Evolutionary conservation across 2,329 filamentous ascomycete species (phyloP).

Genomic region (Exophiala spinifera): DNA sequence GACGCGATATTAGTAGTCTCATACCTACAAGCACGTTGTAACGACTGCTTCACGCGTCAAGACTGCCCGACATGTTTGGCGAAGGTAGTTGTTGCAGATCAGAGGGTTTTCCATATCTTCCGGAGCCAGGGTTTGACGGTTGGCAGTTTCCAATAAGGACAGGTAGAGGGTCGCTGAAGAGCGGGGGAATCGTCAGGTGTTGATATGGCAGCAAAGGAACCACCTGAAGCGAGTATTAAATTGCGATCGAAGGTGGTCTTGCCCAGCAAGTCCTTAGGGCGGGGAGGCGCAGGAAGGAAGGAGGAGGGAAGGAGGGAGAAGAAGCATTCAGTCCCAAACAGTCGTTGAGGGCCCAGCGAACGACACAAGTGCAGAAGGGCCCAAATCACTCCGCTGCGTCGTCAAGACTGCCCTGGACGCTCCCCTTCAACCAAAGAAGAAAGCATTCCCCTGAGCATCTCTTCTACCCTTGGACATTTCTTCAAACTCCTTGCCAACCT

Average conservation of each 20-base stretch:
- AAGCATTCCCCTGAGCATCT: conserved; percentile 85
- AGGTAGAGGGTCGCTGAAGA: too few relatives aligned
- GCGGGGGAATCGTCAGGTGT: too few relatives aligned
- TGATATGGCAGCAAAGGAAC: too few relatives aligned
- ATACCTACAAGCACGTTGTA: conserved; percentile 76
- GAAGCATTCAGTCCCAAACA: too few relatives aligned
- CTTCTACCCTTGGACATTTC: conserved; percentile 67
- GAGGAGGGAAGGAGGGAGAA: too few relatives aligned
- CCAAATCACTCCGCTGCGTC: background rate
- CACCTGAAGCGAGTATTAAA: too few relatives aligned
- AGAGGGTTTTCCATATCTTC: conserved; percentile 80
- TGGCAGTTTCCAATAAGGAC: background rate
- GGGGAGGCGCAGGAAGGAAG: too few relatives aligned
- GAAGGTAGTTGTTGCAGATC: conserved; percentile 68
- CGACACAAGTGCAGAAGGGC: too few relatives aligned
- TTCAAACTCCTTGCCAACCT: conserved; percentile 75
- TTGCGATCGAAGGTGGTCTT: too few relatives aligned
- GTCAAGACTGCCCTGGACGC: background rate
- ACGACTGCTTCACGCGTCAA: conserved; percentile 72
- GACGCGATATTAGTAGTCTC: background rate
- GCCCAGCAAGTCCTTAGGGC: too few relatives aligned
- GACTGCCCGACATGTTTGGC: conserved; percentile 63
- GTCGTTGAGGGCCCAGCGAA: too few relatives aligned
- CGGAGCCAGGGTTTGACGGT: conserved; percentile 36
- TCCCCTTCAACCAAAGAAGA: conserved; percentile 64